phyloP scores from a whole-genome alignment of 1,139 yeast species.

The Dujonia santamariae region DNA sequence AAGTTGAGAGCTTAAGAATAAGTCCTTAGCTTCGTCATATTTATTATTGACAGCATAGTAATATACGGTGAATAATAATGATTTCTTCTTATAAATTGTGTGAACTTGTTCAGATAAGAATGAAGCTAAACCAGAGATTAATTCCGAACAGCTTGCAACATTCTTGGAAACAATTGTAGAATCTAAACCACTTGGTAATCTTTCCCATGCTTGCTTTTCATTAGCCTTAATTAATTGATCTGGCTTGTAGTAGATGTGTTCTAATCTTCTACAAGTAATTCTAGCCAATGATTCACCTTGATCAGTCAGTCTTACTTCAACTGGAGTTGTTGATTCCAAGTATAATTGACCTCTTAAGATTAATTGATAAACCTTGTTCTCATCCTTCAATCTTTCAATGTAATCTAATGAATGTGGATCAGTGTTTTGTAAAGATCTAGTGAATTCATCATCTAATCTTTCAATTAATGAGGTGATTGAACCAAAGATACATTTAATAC shows the following conservation, averaged over 20 bases:
- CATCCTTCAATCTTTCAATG: conserved; percentile 87
- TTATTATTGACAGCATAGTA: conserved; percentile 87
- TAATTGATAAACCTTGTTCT: conserved; percentile 68
- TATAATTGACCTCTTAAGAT: conserved; percentile 85
- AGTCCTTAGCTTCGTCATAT: conserved; percentile 81
- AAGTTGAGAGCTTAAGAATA: conserved; percentile 81
- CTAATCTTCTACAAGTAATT: conserved; percentile 79
- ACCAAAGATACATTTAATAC: conserved; percentile 76
- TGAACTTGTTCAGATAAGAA: conserved; percentile 65
- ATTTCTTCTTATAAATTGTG: conserved; percentile 73
- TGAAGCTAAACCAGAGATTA: conserved; percentile 64
- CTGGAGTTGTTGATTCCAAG: conserved; percentile 62
- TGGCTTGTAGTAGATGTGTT: conserved; percentile 92
- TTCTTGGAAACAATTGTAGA: conserved; percentile 34
- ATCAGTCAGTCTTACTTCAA: conserved; percentile 30
- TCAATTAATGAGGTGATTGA: conserved; percentile 85
- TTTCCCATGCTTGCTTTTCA: conserved; percentile 70
- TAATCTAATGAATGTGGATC: conserved; percentile 97
- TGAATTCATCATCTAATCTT: conserved; percentile 92
- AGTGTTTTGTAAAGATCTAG: conserved; percentile 78
- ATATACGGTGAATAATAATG: conserved; percentile 82
- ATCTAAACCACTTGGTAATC: conserved; percentile 11
- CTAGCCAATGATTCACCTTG: conserved; percentile 68
- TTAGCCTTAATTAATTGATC: conserved; percentile 63
- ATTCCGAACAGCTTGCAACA: conserved; percentile 30